Percentiles rank a stretch among this genome's conserved stretches.
Conservation (phyloP, 2,329 filamentous ascomycete species). For the Penicillium sp. region DNA sequence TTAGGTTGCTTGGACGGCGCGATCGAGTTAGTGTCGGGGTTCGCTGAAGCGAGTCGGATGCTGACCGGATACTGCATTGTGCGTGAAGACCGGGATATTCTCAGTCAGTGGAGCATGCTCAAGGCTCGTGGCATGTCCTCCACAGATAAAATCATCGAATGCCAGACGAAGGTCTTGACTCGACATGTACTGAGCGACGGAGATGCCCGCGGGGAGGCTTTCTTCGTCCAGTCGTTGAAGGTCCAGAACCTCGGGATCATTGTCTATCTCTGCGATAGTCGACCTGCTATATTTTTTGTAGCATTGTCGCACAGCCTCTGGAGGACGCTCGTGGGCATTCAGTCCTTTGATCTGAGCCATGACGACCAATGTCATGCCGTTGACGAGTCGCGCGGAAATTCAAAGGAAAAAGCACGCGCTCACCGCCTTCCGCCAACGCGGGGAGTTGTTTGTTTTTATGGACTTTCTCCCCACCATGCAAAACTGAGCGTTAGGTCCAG, state of each 20-base stretch:
- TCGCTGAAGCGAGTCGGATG: constrained; percentile 8
- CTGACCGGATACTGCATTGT: constrained; percentile 34
- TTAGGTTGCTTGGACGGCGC: constrained; percentile 17
- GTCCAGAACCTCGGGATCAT: constrained; percentile 55
- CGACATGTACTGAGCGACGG: constrained; percentile 26
- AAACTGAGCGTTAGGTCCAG: constrained; percentile 2
- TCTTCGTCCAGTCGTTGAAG: constrained; percentile 37
- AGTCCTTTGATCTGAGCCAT: constrained; percentile 42
- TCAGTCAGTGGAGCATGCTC: constrained; percentile 15
- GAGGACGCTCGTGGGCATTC: constrained; percentile 73
- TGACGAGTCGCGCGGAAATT: neutral
- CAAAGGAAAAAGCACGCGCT: constrained; percentile 14
- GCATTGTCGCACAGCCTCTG: constrained; percentile 59
- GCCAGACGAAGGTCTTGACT: constrained; percentile 24
- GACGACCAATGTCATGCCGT: neutral
- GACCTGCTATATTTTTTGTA: constrained; percentile 71
- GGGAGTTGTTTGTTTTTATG: constrained; percentile 33
- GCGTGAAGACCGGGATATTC: constrained; percentile 33
- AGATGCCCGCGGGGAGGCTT: constrained; percentile 22
- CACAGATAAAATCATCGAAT: constrained; percentile 28
- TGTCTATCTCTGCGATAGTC: constrained; percentile 47
- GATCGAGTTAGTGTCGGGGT: constrained; percentile 5
- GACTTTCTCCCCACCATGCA: constrained; percentile 22
- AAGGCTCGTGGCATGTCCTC: constrained; percentile 5
- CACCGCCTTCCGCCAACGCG: constrained; percentile 28